Percentiles rank a stretch among this genome's conserved stretches.
Conservation (phyloP, 495 filamentous ascomycete genomes). For the Penicillium steckii region DNA sequence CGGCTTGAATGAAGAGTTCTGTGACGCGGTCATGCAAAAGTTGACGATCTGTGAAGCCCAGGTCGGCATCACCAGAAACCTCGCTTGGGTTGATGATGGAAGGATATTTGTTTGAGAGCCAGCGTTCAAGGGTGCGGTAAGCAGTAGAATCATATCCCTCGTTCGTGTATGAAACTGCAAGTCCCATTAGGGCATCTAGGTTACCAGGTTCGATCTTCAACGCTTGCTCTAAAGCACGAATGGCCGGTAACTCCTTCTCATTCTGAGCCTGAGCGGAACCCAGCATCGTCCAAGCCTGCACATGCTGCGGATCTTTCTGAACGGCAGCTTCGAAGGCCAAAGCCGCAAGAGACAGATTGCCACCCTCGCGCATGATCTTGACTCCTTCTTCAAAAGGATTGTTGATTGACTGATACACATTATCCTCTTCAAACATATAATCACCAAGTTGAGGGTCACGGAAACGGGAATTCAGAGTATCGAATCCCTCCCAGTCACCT, state of each 20-base stretch:
- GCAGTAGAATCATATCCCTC: conserved; percentile 97
- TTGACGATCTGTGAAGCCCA: conserved; percentile 91
- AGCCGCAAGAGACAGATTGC: conserved; percentile 90
- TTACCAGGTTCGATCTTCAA: conserved; percentile 84
- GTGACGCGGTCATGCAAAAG: conserved; percentile 88
- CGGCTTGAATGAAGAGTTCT: conserved; percentile 84
- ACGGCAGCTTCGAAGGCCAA: conserved; percentile 97
- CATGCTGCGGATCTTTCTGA: conserved; percentile 81
- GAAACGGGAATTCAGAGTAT: conserved; percentile 57
- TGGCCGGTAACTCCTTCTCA: conserved; percentile 97
- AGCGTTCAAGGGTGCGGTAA: conserved; percentile 94
- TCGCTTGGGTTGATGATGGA: conserved; percentile 65
- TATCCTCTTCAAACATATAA: conserved; percentile 93
- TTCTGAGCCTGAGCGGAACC: conserved; percentile 94
- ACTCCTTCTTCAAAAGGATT: conserved; percentile 91
- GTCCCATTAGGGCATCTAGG: conserved; percentile 85
- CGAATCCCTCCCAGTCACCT: conserved; percentile 70
- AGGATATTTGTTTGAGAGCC: conserved; percentile 92
- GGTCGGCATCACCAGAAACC: conserved; percentile 66
- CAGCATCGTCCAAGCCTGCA: conserved; percentile 89
- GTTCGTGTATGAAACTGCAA: conserved; percentile 98
- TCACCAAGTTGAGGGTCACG: conserved; percentile 76
- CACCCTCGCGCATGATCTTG: conserved; percentile 85
- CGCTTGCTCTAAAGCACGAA: conserved; percentile 92
- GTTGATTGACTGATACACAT: conserved; percentile 70